These are phyloP conservation scores for Gastrolobium villosum DNA, from an alignment of 306 rosid genomes.

Conservation along the genomic window DNA sequence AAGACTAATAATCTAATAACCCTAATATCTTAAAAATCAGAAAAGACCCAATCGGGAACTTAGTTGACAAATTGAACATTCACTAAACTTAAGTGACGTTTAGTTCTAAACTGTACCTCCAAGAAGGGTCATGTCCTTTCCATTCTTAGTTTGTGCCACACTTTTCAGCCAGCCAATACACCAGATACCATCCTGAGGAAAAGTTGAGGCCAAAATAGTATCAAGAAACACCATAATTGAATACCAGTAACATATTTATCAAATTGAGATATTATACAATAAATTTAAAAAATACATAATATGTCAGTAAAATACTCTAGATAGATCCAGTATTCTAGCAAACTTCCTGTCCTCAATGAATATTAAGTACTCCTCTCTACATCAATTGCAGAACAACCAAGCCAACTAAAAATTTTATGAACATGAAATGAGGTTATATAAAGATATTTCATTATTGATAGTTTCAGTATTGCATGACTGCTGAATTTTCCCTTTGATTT, in stretches of 20 bases:
- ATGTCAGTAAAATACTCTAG: conserved; percentile 12
- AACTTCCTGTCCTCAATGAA: conserved; percentile 19
- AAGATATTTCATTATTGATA: conserved; percentile 17
- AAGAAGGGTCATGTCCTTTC: conserved; percentile 72
- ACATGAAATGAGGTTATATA: conserved; percentile 22
- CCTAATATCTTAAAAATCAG: conserved; percentile 19
- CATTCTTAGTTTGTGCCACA: conserved; percentile 61
- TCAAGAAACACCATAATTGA: conserved; percentile 15
- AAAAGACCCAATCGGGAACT: conserved; percentile 8
- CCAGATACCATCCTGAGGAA: conserved; percentile 57
- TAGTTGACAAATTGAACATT: conserved; percentile 12
- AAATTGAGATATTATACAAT: conserved; percentile 24
- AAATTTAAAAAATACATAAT: conserved; percentile 3
- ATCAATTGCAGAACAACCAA: conserved; percentile 34
- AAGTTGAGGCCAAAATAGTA: conserved; percentile 41
- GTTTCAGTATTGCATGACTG: conserved; percentile 17
- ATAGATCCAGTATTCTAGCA: conserved; percentile 11
- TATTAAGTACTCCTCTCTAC: conserved; percentile 6
- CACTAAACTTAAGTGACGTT: conserved; percentile 30
- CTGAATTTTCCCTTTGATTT: conserved; percentile 33
- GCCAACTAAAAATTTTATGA: conserved; percentile 8
- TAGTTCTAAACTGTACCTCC: conserved; percentile 68
- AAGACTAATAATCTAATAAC: conserved; percentile 6
- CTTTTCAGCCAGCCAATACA: conserved; percentile 80
- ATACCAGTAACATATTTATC: conserved; percentile 18